Conservation (phyloP, 306 rosid species). For the Vigna radiata region DNA sequence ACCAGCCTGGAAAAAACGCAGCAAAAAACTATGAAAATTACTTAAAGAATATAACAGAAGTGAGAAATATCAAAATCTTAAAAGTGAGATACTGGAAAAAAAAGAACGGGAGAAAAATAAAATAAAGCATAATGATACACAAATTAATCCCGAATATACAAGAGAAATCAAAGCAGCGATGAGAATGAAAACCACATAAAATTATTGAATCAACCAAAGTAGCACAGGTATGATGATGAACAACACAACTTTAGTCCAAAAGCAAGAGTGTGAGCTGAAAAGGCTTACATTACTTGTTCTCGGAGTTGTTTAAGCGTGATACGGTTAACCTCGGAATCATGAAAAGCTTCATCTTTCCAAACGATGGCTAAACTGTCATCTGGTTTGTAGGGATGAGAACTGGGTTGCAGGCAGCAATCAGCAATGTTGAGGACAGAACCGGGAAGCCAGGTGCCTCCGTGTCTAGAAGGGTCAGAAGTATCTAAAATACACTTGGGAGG, state of each 20-base stretch:
- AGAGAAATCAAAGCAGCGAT: too few species aligned
- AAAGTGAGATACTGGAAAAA: not conserved
- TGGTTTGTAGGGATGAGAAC: slow-evolving; percentile 55
- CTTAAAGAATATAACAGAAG: not conserved
- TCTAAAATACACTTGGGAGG: slow-evolving; percentile 72
- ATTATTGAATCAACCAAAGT: too few species aligned
- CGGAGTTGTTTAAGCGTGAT: slow-evolving; percentile 78
- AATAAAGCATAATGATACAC: too few species aligned
- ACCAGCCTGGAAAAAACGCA: slow-evolving; percentile 66
- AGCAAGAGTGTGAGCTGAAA: slow-evolving; percentile 24
- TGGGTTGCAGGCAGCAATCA: slow-evolving; percentile 75
- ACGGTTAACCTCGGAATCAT: slow-evolving; percentile 59
- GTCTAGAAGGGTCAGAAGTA: slow-evolving; percentile 59
- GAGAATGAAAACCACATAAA: too few species aligned
- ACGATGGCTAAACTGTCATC: slow-evolving; percentile 72
- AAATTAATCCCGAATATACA: too few species aligned
- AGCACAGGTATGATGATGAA: too few species aligned
- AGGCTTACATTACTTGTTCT: slow-evolving; percentile 77
- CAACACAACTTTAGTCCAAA: not conserved
- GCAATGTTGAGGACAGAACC: slow-evolving; percentile 81
- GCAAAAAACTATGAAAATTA: slow-evolving; percentile 31
- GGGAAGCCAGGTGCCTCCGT: slow-evolving; percentile 77
- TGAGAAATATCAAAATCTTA: not conserved
- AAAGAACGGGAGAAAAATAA: not conserved
- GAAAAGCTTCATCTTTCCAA: slow-evolving; percentile 81